phyloP scores from a whole-genome alignment of 1,284 basidiomycete species.

The Moesziomyces antarcticus region DNA sequence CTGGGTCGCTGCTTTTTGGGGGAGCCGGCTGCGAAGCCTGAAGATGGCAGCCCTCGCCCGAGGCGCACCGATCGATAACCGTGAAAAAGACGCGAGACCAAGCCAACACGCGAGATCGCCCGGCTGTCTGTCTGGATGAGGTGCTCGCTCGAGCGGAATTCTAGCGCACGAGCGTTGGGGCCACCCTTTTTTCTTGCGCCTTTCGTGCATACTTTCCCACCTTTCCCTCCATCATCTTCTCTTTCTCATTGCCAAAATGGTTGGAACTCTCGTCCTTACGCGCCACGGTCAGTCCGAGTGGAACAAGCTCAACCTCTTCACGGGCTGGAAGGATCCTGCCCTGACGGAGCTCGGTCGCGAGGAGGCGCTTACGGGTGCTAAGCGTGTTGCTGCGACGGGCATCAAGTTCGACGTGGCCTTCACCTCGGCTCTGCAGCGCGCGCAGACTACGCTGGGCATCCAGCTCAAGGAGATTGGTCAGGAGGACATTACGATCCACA shows the following conservation, averaged over 20 bases:
- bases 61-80: no score
- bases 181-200: not conserved
- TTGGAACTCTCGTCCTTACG: conserved; percentile 66
- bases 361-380: conserved; percentile 66
- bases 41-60: no score
- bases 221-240: conserved; percentile 1
- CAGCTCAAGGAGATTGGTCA: conserved; percentile 69
- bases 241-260: conserved; percentile 19
- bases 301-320: conserved; percentile 68
- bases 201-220: not conserved
- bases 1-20: no score
- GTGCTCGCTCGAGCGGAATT: not conserved
- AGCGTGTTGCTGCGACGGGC: conserved; percentile 65
- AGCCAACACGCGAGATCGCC: not conserved
- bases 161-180: conserved; percentile 4
- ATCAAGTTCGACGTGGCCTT: conserved; percentile 68
- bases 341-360: conserved; percentile 65
- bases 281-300: conserved; percentile 68
- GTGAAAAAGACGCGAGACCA: not conserved
- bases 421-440: conserved; percentile 69
- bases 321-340: conserved; percentile 68
- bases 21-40: no score
- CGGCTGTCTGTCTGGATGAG: conserved; percentile 2
- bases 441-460: conserved; percentile 69
- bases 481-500: conserved; percentile 65